phyloP scores from a whole-genome alignment of 2,329 filamentous ascomycete species.

The Colletotrichum sansevieriae region DNA sequence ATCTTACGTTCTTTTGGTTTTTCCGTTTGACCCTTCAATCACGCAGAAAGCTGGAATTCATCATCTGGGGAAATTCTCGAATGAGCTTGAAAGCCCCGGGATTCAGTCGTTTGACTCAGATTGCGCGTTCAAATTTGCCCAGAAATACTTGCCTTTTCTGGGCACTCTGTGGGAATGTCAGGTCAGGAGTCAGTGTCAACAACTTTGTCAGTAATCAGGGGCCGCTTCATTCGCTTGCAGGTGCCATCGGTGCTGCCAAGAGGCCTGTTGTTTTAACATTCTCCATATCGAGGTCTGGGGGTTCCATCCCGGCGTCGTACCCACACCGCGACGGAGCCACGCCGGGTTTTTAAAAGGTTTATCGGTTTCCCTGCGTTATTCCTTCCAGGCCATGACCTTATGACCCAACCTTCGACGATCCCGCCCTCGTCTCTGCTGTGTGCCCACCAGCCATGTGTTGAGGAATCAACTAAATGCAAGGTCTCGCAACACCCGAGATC shows the following conservation, averaged over 20 bases:
- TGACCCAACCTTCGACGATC: neutral
- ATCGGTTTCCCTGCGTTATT: constrained; percentile 8
- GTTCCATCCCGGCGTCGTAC: constrained; percentile 22
- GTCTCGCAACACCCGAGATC: neutral
- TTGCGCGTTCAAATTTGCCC: constrained; percentile 19
- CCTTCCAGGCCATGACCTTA: neutral
- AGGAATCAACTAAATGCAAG: neutral
- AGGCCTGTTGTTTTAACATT: constrained; percentile 18
- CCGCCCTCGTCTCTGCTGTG: neutral
- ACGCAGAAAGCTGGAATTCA: too few species aligned
- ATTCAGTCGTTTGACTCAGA: constrained; percentile 6
- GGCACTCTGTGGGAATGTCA: constrained; percentile 2
- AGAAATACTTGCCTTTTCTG: constrained; percentile 10
- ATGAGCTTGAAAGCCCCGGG: neutral
- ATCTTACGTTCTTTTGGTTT: too few species aligned
- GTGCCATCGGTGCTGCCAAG: neutral
- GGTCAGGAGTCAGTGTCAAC: too few species aligned
- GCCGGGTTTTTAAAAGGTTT: constrained; percentile 22
- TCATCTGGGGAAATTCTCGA: neutral
- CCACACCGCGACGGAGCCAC: constrained; percentile 1
- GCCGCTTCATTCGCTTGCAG: neutral
- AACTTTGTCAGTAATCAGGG: too few species aligned
- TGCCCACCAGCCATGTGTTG: neutral
- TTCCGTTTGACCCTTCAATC: too few species aligned
- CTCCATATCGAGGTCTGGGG: neutral